Base-by-base conservation (phyloP, 1,284 basidiomycete genomes). In the Sanghuangporus weigelae region DNA sequence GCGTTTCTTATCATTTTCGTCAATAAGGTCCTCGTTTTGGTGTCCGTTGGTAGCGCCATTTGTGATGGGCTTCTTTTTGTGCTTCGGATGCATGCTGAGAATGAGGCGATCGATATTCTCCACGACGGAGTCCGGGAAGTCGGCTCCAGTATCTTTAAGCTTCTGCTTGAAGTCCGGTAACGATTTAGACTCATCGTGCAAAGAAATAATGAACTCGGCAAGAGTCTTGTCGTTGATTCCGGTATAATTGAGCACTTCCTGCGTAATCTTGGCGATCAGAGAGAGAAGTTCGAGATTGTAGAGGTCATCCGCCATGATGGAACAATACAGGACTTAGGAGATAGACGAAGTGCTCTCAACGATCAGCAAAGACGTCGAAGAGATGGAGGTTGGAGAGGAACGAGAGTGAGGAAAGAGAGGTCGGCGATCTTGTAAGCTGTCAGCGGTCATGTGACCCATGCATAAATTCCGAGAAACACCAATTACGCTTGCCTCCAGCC, bases 31-130 rank as follows among this genome's bases (percentile, higher is more conserved):
- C 26, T 65, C 55, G 59, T 74, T 69, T 69, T 76, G 73, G 74
- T 79, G 72, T 35, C 74, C 81, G 60, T 79, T 80, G 36, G 77
- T 72, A 63, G 83, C 83, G 19, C 78, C 67, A 35, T 71, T 71
- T 53, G 78, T 74, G 12, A 63, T 51, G 46, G 69, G 71, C 71
- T 82, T 86, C 76, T 93, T 92, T 81, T 95, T 97, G 80, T 98
- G 91, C 71, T 96, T 98, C 0, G 96, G 97, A 72, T 99, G 97
- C 81, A 98, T 85, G 66, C 85, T 92, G 59, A 96, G 84, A 69
- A 99, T 94, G 65, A 98, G 84, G 36, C 97, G 90, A 78, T 99
- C 96, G 56, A 99, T 85, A 71, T 91, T 96, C 73, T 94, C 88
- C 66, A 97, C 79, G 73, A 98, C 93, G 49, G 90, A 91, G 66